Evolutionary conservation across 78 protist species (phyloP), one percentile per base, ranked within the genome.

Genomic region (Guillardia theta): DNA sequence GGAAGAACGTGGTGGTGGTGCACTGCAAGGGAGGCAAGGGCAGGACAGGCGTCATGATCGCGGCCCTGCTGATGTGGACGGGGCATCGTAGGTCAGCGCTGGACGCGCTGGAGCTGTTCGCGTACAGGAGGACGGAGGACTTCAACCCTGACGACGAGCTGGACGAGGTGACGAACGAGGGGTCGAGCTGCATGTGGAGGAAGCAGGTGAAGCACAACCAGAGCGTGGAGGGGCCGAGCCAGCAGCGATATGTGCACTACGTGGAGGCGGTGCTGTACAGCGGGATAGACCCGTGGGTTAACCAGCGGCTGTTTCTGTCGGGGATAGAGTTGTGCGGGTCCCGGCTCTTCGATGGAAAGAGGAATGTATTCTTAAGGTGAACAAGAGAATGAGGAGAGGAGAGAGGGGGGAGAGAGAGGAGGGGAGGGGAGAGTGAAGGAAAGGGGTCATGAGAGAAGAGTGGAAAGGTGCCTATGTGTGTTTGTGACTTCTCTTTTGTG

Each of bases 91-190:
- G 41, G 83, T 70, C 46, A 36, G 83, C 83, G 41, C n/a, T 70
- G 83, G 83, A 70, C 41, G 83, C 83, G 33, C 1, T 70, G 83
- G 83, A 70, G 83, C 83, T 70, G 46, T 70, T 70, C 83, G 36
- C 83, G 45, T 70, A 36, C 83, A 4, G 83, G 41, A 24, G 83
- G 8, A 70, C 83, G 41, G 36, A 70, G 41, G 41, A 70, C 41
- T 70, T 36, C 83, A 33, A 70, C 83, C 83, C 83, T 4, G 83
- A 70, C 41, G 83, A 24, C 8, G 83, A 43, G 45, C 1, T 70
- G 8, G 83, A 70, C 83, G 36, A 70, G 83, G 9, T 1, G 39
- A 58, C 70, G 70, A 58, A 30, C 27, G 39, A 6, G 70, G 70
- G 27, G 27, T 6, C 39, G 70, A 58, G 70, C 70, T 27, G 39